Base-by-base conservation (phyloP, 352 stramenopile species). In the Phytophthora tubulina region DNA sequence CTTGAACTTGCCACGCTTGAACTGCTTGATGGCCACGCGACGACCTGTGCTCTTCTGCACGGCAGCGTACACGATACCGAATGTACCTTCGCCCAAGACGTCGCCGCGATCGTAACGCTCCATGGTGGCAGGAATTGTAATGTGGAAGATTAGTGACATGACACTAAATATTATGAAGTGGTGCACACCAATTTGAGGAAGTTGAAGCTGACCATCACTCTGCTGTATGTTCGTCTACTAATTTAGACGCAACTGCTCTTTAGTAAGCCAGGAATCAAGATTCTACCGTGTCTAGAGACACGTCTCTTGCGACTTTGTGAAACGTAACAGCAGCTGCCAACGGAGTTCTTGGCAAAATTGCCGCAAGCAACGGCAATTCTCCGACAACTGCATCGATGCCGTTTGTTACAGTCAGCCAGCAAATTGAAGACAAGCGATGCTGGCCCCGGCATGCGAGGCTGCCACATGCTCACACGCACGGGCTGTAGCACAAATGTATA, bases 1-100 rank as follows among this genome's bases (percentile, higher is more conserved):
- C 71, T 96, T 95, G 69, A 95, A 95, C 61, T 96, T 94, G 46
- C 88, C 87, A 42, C 89, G 86, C 73, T 96, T 96, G 73, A 96
- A 96, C 76, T 95, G 82, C 72, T 96, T 96, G 64, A 96, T 95
- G 39, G 89, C 89, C 35, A 96, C 89, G 30, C 70, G 72, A 33
- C 86, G 74, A 3, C 84, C 81, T 27, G 88, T 90, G 72, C 79
- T 85, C 67, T 91, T 93, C 70, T 96, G 88, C 42, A 89, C 78
- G 30, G 88, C 88, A 2, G 86, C 77, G 72, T 93, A 88, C 63
- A 97, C 90, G 72, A 95, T 87, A 88, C 90, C 90, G 82, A 95
- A 97, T 62, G 90, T 96, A 82, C 90, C 90, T 78, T 97, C 88
- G 61, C 90, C 90, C 46, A 97, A 77, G 49, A 94, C 78, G 10